A percentile compares a stretch with the other conserved stretches of the same genome.
phyloP scores from a whole-genome alignment of 2,329 filamentous ascomycete species.

The Cladophialophora yegresii region DNA sequence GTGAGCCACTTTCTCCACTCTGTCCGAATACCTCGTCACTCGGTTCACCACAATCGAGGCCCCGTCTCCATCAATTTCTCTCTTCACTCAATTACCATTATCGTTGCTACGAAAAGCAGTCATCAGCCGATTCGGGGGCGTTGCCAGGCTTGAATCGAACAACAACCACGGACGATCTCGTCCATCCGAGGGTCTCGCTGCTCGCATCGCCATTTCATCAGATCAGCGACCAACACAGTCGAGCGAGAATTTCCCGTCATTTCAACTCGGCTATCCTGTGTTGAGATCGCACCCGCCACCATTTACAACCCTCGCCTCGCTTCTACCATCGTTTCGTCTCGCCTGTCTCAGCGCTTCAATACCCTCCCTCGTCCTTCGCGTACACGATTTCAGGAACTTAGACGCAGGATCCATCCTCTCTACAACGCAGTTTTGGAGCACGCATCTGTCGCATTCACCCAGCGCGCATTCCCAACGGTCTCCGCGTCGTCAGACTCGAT shows the following conservation, averaged over 20 bases:
- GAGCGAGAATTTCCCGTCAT: slow-evolving; percentile 19
- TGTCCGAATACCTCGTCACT: slow-evolving; percentile 9
- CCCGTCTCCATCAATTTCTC: slow-evolving; percentile 11
- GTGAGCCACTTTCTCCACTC: slow-evolving; percentile 16
- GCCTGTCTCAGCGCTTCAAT: slow-evolving; percentile 12
- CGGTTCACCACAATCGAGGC: slow-evolving; percentile 3
- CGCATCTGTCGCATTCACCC: neutral
- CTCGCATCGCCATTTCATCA: neutral
- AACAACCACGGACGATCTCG: neutral
- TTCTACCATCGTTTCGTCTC: slow-evolving; percentile 8
- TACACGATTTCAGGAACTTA: slow-evolving; percentile 7
- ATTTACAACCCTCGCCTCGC: slow-evolving; percentile 21
- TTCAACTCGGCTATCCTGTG: slow-evolving; percentile 20
- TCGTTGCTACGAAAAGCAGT: neutral
- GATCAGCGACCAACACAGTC: neutral
- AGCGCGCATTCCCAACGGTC: slow-evolving; percentile 7
- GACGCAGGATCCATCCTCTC: neutral
- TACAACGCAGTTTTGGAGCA: neutral
- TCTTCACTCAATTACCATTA: neutral
- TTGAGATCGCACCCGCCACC: slow-evolving; percentile 14
- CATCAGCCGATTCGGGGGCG: neutral
- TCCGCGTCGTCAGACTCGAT: neutral
- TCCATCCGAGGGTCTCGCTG: neutral
- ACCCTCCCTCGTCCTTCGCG: slow-evolving; percentile 9
- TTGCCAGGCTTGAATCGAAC: neutral